phyloP scores from a whole-genome alignment of 148 eudicot species.

The Mesembryanthemum crystallinum region DNA sequence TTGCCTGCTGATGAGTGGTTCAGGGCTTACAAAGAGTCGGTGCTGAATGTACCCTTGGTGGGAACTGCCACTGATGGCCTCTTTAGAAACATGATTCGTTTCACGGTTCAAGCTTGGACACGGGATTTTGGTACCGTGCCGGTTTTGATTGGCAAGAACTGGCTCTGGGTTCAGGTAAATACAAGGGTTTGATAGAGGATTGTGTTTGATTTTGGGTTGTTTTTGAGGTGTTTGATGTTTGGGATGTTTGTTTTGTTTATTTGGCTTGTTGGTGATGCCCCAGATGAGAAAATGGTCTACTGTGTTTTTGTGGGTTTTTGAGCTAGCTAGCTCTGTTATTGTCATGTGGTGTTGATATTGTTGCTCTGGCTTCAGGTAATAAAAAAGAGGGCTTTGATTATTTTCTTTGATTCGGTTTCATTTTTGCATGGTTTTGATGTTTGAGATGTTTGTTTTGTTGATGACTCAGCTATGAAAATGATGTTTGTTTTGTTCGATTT shows the following conservation, averaged over 20 bases:
- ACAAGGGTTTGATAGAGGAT: background rate
- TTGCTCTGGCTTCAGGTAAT: too few species aligned
- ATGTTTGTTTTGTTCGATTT: too few species aligned
- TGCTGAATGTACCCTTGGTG: background rate
- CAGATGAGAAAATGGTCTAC: background rate
- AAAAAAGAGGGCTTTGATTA: too few species aligned
- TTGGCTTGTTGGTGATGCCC: background rate
- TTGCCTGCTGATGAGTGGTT: background rate
- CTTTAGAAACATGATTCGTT: background rate
- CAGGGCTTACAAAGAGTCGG: background rate
- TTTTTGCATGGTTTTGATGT: too few species aligned
- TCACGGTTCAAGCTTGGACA: background rate
- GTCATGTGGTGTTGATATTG: too few species aligned
- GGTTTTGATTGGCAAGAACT: background rate
- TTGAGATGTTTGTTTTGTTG: too few species aligned
- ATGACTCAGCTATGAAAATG: too few species aligned
- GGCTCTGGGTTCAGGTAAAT: slow-evolving; percentile 5
- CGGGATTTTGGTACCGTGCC: background rate
- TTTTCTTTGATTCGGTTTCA: too few species aligned
- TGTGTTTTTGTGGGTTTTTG: too few species aligned
- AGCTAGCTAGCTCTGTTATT: too few species aligned
- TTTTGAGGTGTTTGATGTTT: background rate
- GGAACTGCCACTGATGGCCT: background rate
- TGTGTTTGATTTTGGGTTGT: background rate
- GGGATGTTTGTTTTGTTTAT: background rate